Evolutionary conservation across 441 rosid species (phyloP).

Genomic region (Gossypium trilobum): DNA sequence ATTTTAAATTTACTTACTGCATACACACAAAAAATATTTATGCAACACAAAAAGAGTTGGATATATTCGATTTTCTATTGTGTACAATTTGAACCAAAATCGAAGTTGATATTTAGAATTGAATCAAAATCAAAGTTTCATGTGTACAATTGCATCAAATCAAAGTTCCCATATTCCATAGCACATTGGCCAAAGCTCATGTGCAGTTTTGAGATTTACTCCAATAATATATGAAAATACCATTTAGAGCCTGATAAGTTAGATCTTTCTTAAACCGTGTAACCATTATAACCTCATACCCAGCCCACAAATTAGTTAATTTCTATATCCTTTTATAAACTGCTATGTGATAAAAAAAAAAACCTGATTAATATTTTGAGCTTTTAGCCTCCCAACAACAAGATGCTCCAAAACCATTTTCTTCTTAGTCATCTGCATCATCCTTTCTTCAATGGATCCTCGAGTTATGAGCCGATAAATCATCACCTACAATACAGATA

Average conservation of each 20-base stretch:
- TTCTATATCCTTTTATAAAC: not conserved
- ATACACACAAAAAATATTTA: not conserved
- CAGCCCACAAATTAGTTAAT: not conserved
- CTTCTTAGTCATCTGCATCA: slow-evolving; percentile 98
- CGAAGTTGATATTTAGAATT: not conserved
- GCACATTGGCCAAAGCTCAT: not conserved
- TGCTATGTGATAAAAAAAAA: not conserved
- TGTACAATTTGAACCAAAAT: too few relatives aligned
- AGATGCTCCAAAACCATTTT: slow-evolving; percentile 99
- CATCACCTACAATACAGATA: slow-evolving; percentile 60
- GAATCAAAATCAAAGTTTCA: not conserved
- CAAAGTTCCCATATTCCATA: not conserved
- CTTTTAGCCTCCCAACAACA: slow-evolving; percentile 93
- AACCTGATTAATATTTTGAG: slow-evolving; percentile 96
- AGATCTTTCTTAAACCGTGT: not conserved
- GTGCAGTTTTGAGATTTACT: not conserved
- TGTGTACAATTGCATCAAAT: not conserved
- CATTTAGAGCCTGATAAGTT: not conserved
- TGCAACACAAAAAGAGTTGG: not conserved
- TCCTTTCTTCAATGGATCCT: slow-evolving; percentile 93
- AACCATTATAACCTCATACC: slow-evolving; percentile 1
- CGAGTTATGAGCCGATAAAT: slow-evolving; percentile 82
- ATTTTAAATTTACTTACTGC: not conserved
- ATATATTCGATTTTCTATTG: not conserved
- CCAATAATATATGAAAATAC: not conserved